Conservation (phyloP, 371 early-diverging fungal genomes). For the Entomophthora muscae region DNA sequence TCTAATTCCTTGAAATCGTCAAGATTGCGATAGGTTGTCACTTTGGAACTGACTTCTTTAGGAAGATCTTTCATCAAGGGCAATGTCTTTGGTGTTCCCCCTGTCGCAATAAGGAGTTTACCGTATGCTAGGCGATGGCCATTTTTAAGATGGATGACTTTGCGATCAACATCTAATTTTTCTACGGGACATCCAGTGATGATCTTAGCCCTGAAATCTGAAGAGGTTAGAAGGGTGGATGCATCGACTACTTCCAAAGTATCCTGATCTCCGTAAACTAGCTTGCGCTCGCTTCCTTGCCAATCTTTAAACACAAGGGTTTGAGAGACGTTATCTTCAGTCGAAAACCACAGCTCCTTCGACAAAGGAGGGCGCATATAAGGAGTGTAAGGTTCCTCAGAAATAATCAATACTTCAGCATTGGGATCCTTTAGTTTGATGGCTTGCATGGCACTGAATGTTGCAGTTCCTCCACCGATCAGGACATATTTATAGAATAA, state of each 20-base stretch:
- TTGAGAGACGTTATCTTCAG: conserved; percentile 23
- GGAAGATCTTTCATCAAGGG: conserved; percentile 18
- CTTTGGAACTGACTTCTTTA: conserved; percentile 13
- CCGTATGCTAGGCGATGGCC: conserved; percentile 40
- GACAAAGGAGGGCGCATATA: conserved; percentile 54
- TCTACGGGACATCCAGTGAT: conserved; percentile 25
- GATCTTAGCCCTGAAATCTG: conserved; percentile 26
- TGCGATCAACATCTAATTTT: conserved; percentile 37
- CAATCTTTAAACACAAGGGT: conserved; percentile 46
- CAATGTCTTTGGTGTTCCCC: conserved; percentile 41
- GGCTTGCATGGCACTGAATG: conserved; percentile 44
- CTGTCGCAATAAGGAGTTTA: conserved; percentile 54
- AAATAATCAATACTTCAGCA: conserved; percentile 46
- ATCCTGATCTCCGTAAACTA: conserved; percentile 15
- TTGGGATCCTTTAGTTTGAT: conserved; percentile 44
- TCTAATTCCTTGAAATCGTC: conserved; percentile 35
- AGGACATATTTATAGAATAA: conserved; percentile 23
- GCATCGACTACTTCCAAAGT: conserved; percentile 13
- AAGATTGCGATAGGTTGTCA: conserved; percentile 44
- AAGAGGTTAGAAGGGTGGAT: conserved; percentile 14
- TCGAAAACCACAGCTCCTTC: conserved; percentile 60
- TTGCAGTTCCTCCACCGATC: conserved; percentile 46
- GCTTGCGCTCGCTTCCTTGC: conserved; percentile 44
- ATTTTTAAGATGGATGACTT: conserved; percentile 32
- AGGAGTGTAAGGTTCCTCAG: conserved; percentile 37